Evolutionary conservation across 1,139 yeast species (phyloP).

Genomic region (Kluyveromyces sp.): DNA sequence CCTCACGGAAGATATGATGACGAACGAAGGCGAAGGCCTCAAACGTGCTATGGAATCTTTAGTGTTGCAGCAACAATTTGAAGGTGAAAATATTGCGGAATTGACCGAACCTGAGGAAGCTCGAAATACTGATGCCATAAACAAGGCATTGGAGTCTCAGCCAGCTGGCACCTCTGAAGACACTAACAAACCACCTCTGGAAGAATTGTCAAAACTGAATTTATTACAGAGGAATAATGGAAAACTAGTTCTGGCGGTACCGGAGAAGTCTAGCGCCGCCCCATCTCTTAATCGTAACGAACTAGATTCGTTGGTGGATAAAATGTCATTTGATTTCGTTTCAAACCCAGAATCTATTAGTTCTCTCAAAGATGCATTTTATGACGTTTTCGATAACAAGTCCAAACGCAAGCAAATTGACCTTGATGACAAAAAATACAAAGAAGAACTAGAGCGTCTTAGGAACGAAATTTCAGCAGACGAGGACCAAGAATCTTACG

Average conservation of each 20-base stretch:
- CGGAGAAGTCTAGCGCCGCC: neutral
- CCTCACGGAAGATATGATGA: slow-evolving; percentile 29
- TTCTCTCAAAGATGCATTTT: neutral
- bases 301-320: neutral
- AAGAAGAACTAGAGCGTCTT: slow-evolving; percentile 5
- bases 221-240: neutral
- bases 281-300: neutral
- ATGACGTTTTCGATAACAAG: slow-evolving; percentile 1
- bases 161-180: too few relatives aligned
- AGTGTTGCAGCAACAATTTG: slow-evolving; percentile 18
- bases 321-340: slow-evolving; percentile 1
- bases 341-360: neutral
- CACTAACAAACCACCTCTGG: neutral
- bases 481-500: slow-evolving; percentile 6
- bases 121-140: too few relatives aligned
- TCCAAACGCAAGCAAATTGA: neutral
- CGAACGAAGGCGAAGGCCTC: slow-evolving; percentile 27
- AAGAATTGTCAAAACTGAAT: too few relatives aligned
- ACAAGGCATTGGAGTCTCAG: too few relatives aligned
- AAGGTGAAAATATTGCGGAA: neutral
- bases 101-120: too few relatives aligned
- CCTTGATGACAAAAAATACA: neutral
- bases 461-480: slow-evolving; percentile 6
- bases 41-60: slow-evolving; percentile 29
- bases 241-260: neutral